Evolutionary conservation across 2,329 filamentous ascomycete genomes (phyloP).

Genomic region (Catunica adiposa): DNA sequence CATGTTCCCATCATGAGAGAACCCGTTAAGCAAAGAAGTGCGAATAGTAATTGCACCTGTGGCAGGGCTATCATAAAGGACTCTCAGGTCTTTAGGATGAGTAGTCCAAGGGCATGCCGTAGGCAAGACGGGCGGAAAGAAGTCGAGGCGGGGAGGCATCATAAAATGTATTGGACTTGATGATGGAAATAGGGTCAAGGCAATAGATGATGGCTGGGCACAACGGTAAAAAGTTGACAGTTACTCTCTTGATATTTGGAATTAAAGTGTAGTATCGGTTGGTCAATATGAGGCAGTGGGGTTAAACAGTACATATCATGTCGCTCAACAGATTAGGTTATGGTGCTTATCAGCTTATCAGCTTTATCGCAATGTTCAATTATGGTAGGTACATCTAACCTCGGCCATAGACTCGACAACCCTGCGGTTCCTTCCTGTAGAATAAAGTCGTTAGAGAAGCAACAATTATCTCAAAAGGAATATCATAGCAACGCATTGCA

Average conservation of each 20-base stretch:
- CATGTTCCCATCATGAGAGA: slow-evolving; percentile 39
- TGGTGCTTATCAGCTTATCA: neutral
- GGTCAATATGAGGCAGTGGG: neutral
- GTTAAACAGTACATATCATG: neutral
- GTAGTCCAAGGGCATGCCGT: slow-evolving; percentile 65
- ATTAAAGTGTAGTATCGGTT: neutral
- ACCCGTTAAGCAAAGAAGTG: slow-evolving; percentile 49
- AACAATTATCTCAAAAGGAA: no score
- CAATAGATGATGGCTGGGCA: neutral
- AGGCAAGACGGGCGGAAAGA: slow-evolving; percentile 54
- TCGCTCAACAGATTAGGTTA: neutral
- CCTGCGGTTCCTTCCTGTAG: no score
- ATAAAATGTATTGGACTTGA: neutral
- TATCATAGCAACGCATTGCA: no score
- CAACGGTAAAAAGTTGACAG: no score
- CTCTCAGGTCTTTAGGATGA: slow-evolving; percentile 40
- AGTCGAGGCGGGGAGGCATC: slow-evolving; percentile 22
- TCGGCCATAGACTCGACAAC: no score
- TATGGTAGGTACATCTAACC: no score
- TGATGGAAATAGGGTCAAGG: neutral
- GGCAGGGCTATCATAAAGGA: slow-evolving; percentile 41
- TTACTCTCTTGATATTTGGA: neutral
- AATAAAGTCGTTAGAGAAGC: no score
- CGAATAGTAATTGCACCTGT: slow-evolving; percentile 63
- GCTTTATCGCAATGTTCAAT: neutral